Percentiles rank a stretch among this genome's conserved stretches.
phyloP scores from a whole-genome alignment of 495 filamentous ascomycete species.

The Trichocladium antarcticum region DNA sequence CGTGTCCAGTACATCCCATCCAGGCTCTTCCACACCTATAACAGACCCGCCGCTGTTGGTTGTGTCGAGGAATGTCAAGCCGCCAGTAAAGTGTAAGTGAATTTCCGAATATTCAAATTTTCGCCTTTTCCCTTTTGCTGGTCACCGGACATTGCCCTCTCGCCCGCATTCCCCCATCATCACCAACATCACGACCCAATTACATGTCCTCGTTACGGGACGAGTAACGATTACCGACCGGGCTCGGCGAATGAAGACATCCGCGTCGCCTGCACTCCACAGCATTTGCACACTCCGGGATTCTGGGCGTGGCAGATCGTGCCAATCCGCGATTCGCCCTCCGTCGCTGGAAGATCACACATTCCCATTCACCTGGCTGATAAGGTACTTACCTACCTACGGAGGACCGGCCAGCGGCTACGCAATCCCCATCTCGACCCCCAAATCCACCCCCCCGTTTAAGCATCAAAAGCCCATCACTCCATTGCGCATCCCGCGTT shows the following conservation, averaged over 20 bases:
- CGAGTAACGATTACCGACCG: constrained; percentile 1
- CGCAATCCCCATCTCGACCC: constrained; percentile 9
- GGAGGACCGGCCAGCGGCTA: background rate
- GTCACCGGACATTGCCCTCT: background rate
- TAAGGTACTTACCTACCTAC: background rate
- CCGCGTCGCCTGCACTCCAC: constrained; percentile 12
- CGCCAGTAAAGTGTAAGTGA: background rate
- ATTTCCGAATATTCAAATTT: background rate
- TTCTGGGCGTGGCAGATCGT: constrained; percentile 6
- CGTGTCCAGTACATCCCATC: too few species aligned
- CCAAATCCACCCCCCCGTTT: constrained; percentile 15
- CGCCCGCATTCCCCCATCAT: background rate
- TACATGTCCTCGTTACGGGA: background rate
- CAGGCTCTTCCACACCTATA: background rate
- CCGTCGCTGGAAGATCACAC: background rate
- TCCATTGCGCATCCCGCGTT: constrained; percentile 26
- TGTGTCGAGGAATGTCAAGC: background rate
- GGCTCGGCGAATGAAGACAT: constrained; percentile 2
- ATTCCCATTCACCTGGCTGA: background rate
- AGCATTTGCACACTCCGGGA: background rate
- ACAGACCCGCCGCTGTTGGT: background rate
- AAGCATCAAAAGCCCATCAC: constrained; percentile 13
- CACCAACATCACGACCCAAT: constrained; percentile 3
- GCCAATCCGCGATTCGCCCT: constrained; percentile 3
- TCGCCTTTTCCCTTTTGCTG: too few species aligned